Base-by-base conservation (phyloP, 345 rosid genomes). In the Zanthoxylum bungeanum region DNA sequence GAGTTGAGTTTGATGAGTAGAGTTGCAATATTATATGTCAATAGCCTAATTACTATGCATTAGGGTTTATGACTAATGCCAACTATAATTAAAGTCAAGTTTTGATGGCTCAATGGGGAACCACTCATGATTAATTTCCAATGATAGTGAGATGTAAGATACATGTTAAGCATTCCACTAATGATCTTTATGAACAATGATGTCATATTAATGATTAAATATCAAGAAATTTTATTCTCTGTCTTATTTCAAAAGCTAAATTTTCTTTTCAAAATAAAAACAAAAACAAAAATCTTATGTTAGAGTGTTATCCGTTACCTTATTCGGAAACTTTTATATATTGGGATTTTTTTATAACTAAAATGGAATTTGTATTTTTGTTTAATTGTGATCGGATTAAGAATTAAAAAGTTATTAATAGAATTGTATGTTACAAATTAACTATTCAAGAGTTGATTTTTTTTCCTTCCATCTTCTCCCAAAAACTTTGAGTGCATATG, bases 81-180 rank as follows among this genome's bases (percentile, higher is more conserved):
- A 53, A 50, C 33, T 27, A 17, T 27, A 27, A 19, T 27, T 42
- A 12, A 42, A 42, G 47, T 42, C 14, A 5, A 14, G 47, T 4
- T 14, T 4, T 17, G 39, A 27, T 28, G 30, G 44, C 68, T 50
- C 4, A 10, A 11, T 33, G 31, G 58, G 46, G 46, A 66, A 22
- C 70, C 71, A 68, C 17, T 53, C 50, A 68, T 53, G 9, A 37
- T 52, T 55, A 52, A 19, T 9, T 37, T 21, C 16, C 3, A 68
- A 11, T 30, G 21, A 9, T 19, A 11, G n/a, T 22, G 39, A 42
- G 11, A 28, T 28, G 14, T 5, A 33, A 12, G 0, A 63, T 0
- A 31, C 24, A 39, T 3, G 63, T 16, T 11, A 61, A 39, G 24
- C 50, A 61, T 9, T 22, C 50, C 49, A 62, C 50, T 62, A 7